Base-by-base conservation (phyloP, 345 rosid genomes). In the Brassica juncea region DNA sequence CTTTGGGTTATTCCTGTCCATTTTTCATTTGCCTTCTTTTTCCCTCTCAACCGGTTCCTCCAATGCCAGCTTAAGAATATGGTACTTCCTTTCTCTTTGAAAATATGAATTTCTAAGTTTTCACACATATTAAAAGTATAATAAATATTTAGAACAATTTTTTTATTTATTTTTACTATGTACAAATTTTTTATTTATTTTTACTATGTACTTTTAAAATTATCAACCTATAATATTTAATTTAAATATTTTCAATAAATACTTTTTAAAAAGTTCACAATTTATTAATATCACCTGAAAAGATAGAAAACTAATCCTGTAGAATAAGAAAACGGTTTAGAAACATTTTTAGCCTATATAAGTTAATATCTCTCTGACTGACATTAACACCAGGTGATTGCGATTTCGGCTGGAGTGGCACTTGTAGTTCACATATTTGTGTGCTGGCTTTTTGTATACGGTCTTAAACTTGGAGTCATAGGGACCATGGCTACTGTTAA, bases 11-110 rank as follows among this genome's bases (percentile, higher is more conserved):
- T 92, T 34, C 98, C 98, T 11, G 73, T 87, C 6, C 97, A 90
- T 67, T 92, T 92, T 74, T 82, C 94, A 81, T 88, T 89, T 72
- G 92, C 94, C 1, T 86, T 92, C 72, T 85, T 83, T 81, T 87
- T 88, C 34, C 96, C 97, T 8, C 35, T 90, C 34, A 97, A 85
- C 25, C 82, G 94, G 74, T 92, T 90, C 86, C 78, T 94, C 70
- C 97, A 92, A 76, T 69, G 91, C 72, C 98, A 94, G 85, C 73
- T 72, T 15, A 72, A 59, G 2, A 79, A 58, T 28, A 11, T 0
- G 77, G 81, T 15, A 15, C 8, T 32, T 32, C 37, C 37, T 32
- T 32, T 32, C 7, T 32, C 37, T 32, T 32, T 32, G 30, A 28
- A 28, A 28, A 28, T 28, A 28, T 28, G 30, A 28, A 28, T 28